A percentile compares a stretch with the other conserved stretches of the same genome.
phyloP scores from a whole-genome alignment of 306 rosid species.

The Calophaca sinica region DNA sequence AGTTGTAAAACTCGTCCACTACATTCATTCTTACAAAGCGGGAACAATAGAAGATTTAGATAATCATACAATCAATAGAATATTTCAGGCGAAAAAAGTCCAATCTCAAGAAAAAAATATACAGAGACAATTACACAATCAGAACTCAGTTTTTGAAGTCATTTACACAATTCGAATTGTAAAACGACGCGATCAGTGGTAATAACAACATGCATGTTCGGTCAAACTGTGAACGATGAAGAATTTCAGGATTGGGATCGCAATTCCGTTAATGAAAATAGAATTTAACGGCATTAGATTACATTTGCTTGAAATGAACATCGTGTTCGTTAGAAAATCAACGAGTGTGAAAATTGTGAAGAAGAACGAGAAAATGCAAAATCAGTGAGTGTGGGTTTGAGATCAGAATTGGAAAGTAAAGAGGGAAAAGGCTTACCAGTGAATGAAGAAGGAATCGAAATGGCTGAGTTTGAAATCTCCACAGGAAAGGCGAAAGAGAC shows the following conservation, averaged over 20 bases:
- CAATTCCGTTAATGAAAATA: neutral
- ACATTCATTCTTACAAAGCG: constrained; percentile 12
- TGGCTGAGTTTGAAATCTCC: constrained; percentile 25
- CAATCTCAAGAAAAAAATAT: neutral
- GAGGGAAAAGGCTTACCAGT: constrained; percentile 33
- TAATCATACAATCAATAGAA: constrained; percentile 12
- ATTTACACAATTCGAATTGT: neutral
- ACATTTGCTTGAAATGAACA: constrained; percentile 6
- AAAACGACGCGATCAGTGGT: constrained; percentile 18
- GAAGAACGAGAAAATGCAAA: neutral
- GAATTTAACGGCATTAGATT: neutral
- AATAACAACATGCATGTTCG: neutral
- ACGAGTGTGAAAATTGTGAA: neutral
- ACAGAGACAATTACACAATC: neutral
- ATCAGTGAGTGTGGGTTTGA: neutral
- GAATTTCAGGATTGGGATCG: constrained; percentile 6
- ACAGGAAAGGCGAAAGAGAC: neutral
- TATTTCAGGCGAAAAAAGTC: neutral
- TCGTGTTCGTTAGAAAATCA: constrained; percentile 19
- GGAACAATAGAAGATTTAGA: constrained; percentile 10
- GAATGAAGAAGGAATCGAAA: constrained; percentile 27
- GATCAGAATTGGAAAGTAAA: constrained; percentile 31
- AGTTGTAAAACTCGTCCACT: constrained; percentile 13
- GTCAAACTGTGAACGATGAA: neutral
- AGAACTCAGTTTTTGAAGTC: constrained; percentile 15